Conservation (phyloP, 1,284 basidiomycete species). For the Sporisorium iseilematis-ciliati region DNA sequence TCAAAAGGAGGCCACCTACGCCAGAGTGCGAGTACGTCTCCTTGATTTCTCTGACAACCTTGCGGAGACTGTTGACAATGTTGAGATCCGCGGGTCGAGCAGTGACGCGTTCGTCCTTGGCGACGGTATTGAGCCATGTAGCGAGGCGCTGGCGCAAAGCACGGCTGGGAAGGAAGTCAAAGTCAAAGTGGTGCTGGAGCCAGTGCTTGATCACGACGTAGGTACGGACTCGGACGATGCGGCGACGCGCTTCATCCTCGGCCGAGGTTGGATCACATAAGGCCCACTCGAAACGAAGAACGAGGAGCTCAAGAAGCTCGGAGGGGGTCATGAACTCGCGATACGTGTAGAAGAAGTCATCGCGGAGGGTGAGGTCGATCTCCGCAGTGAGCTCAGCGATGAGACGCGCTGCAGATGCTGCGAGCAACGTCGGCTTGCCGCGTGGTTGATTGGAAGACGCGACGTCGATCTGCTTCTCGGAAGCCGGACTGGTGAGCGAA, state of each 20-base stretch:
- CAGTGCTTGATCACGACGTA: slow-evolving; percentile 64
- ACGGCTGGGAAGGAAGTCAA: slow-evolving; percentile 61
- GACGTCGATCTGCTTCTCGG: slow-evolving; percentile 7
- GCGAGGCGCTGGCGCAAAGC: slow-evolving; percentile 51
- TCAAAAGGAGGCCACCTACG: slow-evolving; percentile 50
- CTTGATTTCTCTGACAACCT: slow-evolving; percentile 58
- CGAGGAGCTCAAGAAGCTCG: slow-evolving; percentile 57
- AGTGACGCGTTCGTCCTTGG: slow-evolving; percentile 37
- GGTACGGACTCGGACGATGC: slow-evolving; percentile 63
- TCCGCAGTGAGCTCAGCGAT: slow-evolving; percentile 64
- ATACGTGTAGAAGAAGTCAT: slow-evolving; percentile 65
- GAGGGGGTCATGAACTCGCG: slow-evolving; percentile 53
- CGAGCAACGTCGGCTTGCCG: slow-evolving; percentile 44
- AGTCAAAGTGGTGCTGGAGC: slow-evolving; percentile 62
- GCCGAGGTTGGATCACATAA: slow-evolving; percentile 36
- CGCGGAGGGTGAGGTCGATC: slow-evolving; percentile 58
- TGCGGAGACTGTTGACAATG: slow-evolving; percentile 56
- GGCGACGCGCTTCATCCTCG: slow-evolving; percentile 54
- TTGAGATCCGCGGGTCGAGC: slow-evolving; percentile 48
- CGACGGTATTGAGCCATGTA: slow-evolving; percentile 56
- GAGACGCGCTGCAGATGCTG: slow-evolving; percentile 55
- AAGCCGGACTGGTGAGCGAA: slow-evolving; percentile 10
- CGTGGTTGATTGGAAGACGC: background rate
- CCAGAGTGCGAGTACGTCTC: slow-evolving; percentile 54
- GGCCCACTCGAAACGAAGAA: slow-evolving; percentile 64